Percentiles rank a stretch among this genome's conserved stretches.
Conservation (phyloP, 305 asterid species). For the Solanum aculeatissimum region DNA sequence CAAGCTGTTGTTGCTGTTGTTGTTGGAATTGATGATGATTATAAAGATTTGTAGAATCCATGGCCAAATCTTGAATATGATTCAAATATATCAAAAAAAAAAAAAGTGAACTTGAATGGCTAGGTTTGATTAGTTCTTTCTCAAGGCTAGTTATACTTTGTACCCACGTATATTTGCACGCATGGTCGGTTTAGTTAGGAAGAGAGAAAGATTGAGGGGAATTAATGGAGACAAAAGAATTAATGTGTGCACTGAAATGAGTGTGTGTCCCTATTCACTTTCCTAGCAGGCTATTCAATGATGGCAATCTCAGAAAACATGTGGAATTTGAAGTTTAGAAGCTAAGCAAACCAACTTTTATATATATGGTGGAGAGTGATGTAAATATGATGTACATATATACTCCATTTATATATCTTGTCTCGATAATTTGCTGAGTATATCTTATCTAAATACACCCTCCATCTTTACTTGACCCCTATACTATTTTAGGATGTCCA, state of each 20-base stretch:
- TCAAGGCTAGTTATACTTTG: background rate
- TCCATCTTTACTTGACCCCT: no score
- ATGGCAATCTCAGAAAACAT: background rate
- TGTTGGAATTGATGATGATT: conserved; percentile 6
- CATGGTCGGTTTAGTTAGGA: background rate
- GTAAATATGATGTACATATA: background rate
- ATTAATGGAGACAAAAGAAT: background rate
- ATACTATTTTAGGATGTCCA: no score
- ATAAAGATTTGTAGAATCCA: conserved; percentile 21
- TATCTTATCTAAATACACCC: no score
- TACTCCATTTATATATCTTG: no score
- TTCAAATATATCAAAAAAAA: background rate
- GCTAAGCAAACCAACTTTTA: background rate
- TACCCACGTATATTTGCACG: background rate
- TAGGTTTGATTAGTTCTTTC: background rate
- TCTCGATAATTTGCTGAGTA: no score
- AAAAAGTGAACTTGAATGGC: background rate
- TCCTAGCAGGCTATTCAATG: background rate
- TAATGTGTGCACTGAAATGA: background rate
- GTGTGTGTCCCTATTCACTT: background rate
- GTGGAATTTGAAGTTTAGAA: background rate
- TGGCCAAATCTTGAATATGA: background rate
- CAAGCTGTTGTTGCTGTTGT: conserved; percentile 4
- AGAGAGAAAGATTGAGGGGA: background rate
- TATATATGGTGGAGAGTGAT: background rate